Conservation (phyloP, 768 basidiomycete genomes). For the Trametes maxima region DNA sequence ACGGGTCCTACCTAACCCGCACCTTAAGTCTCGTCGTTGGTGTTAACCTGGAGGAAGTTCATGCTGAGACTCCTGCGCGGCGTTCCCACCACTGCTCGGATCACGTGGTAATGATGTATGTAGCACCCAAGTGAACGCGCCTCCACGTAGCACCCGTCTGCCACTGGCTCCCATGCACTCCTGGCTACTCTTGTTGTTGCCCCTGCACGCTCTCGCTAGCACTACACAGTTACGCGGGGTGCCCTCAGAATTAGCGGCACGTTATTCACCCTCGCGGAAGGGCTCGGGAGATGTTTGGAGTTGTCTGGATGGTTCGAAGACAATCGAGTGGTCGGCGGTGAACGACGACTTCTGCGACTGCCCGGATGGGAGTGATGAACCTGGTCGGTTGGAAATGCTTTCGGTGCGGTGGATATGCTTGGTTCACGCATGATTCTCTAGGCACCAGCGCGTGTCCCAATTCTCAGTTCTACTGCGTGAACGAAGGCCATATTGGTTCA, state of each 20-base stretch:
- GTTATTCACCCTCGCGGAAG: slow-evolving; percentile 56
- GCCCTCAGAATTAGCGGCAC: slow-evolving; percentile 51
- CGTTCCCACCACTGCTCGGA: not conserved
- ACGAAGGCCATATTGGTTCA: slow-evolving; percentile 85
- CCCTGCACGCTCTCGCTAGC: slow-evolving; percentile 28
- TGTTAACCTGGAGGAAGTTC: too few species aligned
- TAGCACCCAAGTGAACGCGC: slow-evolving; percentile 9
- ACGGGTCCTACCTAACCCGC: not conserved
- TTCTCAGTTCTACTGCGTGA: slow-evolving; percentile 79
- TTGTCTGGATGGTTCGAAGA: slow-evolving; percentile 80
- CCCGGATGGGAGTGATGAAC: slow-evolving; percentile 92
- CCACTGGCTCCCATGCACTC: slow-evolving; percentile 28
- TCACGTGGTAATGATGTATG: slow-evolving; percentile 19
- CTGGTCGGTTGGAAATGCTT: slow-evolving; percentile 53
- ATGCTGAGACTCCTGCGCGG: not conserved
- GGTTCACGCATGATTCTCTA: slow-evolving; percentile 33
- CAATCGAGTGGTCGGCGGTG: slow-evolving; percentile 77
- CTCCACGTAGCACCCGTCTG: slow-evolving; percentile 21
- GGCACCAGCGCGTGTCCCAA: slow-evolving; percentile 86
- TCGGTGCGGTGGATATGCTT: slow-evolving; percentile 1
- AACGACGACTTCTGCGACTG: slow-evolving; percentile 98
- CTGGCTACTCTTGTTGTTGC: slow-evolving; percentile 30
- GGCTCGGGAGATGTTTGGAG: slow-evolving; percentile 55
- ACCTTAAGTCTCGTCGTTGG: too few species aligned
- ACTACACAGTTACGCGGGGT: slow-evolving; percentile 59